These are phyloP conservation scores for Aspergillus persii DNA, from an alignment of 2,329 filamentous ascomycete genomes.

Conservation along the genomic window DNA sequence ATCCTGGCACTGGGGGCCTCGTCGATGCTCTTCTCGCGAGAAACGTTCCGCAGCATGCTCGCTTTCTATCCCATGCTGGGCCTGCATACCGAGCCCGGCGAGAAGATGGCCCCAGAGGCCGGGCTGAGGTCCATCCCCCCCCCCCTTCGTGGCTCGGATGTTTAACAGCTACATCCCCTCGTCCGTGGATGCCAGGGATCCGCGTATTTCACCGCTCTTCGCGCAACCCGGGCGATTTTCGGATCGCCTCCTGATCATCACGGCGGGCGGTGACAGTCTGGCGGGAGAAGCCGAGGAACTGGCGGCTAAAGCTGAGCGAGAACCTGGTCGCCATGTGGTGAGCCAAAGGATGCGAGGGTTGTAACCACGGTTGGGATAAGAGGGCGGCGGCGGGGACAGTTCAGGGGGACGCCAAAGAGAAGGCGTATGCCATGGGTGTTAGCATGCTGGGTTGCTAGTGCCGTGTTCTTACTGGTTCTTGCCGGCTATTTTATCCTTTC, in stretches of 20 bases:
- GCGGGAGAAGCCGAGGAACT: constrained; percentile 31
- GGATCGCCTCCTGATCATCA: constrained; percentile 30
- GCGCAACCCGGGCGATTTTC: constrained; percentile 28
- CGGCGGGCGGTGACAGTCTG: constrained; percentile 28
- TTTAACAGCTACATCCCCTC: constrained; percentile 30
- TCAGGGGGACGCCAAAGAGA: constrained; percentile 30
- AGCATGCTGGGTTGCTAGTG: constrained; percentile 24
- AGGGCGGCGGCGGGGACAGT: constrained; percentile 24
- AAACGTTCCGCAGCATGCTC: constrained; percentile 32
- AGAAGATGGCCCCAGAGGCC: constrained; percentile 25
- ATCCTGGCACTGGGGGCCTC: constrained; percentile 39
- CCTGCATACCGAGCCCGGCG: constrained; percentile 15
- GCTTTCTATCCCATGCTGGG: constrained; percentile 34
- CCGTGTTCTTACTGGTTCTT: background rate
- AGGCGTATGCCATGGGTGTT: constrained; percentile 34
- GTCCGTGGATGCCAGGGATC: constrained; percentile 26
- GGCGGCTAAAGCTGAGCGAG: constrained; percentile 22
- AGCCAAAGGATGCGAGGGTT: constrained; percentile 35
- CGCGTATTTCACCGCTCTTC: constrained; percentile 32
- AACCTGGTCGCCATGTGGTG: constrained; percentile 24
- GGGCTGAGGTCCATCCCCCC: constrained; percentile 24
- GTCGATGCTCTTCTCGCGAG: constrained; percentile 26
- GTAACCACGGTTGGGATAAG: constrained; percentile 43
- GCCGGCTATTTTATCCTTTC: background rate
- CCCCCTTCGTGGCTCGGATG: constrained; percentile 20